Evolutionary conservation across 768 basidiomycete species (phyloP).

Genomic region (Boletus insuetus): DNA sequence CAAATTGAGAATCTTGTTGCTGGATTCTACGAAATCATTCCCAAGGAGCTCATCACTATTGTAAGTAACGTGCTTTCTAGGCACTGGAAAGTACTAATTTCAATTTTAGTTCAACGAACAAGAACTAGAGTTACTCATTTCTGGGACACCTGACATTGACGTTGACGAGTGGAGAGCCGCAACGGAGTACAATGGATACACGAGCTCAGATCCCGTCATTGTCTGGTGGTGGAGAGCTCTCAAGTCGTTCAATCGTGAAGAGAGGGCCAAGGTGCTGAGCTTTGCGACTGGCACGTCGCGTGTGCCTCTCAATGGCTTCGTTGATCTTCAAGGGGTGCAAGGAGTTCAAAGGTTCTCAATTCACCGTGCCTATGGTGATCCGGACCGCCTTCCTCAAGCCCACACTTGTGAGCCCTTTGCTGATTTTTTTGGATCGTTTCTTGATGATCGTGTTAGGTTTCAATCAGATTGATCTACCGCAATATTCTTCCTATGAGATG

Average conservation of each 20-base stretch:
- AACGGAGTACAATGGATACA: conserved; percentile 88
- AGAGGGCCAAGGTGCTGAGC: conserved; percentile 93
- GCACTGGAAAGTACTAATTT: conserved; percentile 2
- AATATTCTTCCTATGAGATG: conserved; percentile 96
- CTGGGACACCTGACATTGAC: conserved; percentile 97
- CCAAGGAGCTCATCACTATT: conserved; percentile 92
- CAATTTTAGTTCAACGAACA: conserved; percentile 81
- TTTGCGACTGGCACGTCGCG: conserved; percentile 93
- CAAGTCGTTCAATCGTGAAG: conserved; percentile 95
- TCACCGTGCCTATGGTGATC: conserved; percentile 86
- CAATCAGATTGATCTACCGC: conserved; percentile 93
- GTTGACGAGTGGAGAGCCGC: conserved; percentile 96
- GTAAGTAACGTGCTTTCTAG: conserved; percentile 42
- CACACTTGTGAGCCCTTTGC: conserved; percentile 69
- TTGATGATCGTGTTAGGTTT: conserved; percentile 55
- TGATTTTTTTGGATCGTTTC: not conserved
- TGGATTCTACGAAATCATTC: conserved; percentile 98
- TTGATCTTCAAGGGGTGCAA: conserved; percentile 92
- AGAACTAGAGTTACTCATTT: conserved; percentile 91
- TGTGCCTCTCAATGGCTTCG: conserved; percentile 92
- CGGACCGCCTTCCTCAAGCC: conserved; percentile 82
- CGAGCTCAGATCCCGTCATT: conserved; percentile 89
- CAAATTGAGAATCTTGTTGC: conserved; percentile 88
- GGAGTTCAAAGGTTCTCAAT: conserved; percentile 95
- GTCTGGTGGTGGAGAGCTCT: conserved; percentile 99